phyloP scores from a whole-genome alignment of 495 filamentous ascomycete genomes.

The Melanomma pulvis-pyrius region DNA sequence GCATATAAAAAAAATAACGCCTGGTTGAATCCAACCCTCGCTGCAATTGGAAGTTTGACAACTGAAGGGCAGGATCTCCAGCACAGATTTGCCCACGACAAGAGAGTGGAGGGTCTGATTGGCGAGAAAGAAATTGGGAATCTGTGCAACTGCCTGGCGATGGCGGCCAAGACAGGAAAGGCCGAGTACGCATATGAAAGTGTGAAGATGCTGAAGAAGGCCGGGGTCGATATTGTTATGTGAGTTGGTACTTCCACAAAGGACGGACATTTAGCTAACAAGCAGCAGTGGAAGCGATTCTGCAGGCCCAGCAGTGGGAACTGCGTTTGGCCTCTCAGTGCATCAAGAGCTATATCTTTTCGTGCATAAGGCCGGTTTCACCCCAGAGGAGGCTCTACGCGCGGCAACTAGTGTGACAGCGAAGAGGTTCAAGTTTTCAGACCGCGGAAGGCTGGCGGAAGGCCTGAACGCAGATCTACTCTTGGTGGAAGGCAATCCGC shows the following conservation, averaged over 20 bases:
- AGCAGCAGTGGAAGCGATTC: conserved; percentile 38
- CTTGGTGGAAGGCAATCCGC: conserved; percentile 44
- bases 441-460: conserved; percentile 41
- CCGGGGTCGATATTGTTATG: conserved; percentile 43
- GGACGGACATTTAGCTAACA: not conserved
- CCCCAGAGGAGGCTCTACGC: conserved; percentile 41
- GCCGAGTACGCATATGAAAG: conserved; percentile 44
- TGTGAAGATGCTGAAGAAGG: conserved; percentile 41
- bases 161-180: conserved; percentile 28
- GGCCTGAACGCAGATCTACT: conserved; percentile 44
- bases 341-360: conserved; percentile 46
- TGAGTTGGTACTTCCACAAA: conserved; percentile 16
- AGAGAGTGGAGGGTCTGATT: conserved; percentile 36
- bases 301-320: conserved; percentile 43
- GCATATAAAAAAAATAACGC: conserved; percentile 46
- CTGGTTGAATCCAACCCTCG: conserved; percentile 44
- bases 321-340: conserved; percentile 43
- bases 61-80: conserved; percentile 41
- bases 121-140: conserved; percentile 33
- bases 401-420: conserved; percentile 42
- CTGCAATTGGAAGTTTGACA: conserved; percentile 40
- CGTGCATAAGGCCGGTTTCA: conserved; percentile 43
- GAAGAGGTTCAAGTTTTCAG: conserved; percentile 41
- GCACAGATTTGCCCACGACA: conserved; percentile 43
- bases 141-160: conserved; percentile 42